A percentile compares a stretch with the other conserved stretches of the same genome.
phyloP scores from a whole-genome alignment of 2,329 filamentous ascomycete genomes.

The Hymenoscyphus infarciens region DNA sequence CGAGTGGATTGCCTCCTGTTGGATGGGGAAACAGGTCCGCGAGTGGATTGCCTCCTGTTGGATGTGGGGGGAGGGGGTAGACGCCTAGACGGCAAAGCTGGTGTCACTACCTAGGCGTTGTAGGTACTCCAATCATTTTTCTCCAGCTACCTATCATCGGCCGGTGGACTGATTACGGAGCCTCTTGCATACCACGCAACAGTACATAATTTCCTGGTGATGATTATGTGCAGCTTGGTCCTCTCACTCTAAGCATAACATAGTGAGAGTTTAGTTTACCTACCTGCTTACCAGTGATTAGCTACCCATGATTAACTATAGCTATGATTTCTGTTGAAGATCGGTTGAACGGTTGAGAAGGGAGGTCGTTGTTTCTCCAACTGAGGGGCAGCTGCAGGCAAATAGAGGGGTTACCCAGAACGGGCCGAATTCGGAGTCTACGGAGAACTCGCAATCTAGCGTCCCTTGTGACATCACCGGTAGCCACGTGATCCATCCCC shows the following conservation, averaged over 20 bases:
- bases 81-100: not conserved
- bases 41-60: constrained; percentile 1
- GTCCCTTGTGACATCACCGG: not conserved
- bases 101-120: no score
- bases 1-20: not conserved
- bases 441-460: no score
- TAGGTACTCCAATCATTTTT: not conserved
- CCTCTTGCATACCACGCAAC: not conserved
- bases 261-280: not conserved
- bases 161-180: not conserved
- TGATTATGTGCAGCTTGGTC: not conserved
- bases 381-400: not conserved
- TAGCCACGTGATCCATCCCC: not conserved
- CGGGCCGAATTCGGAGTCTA: not conserved
- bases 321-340: not conserved
- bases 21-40: not conserved
- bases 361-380: not conserved
- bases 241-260: no score
- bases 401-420: not conserved
- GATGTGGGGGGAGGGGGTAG: not conserved
- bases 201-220: not conserved
- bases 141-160: not conserved
- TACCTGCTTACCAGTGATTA: not conserved
- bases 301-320: not conserved
- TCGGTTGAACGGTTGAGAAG: not conserved